phyloP scores from a whole-genome alignment of 208 protist species.

The Herpetomonas tarakana region DNA sequence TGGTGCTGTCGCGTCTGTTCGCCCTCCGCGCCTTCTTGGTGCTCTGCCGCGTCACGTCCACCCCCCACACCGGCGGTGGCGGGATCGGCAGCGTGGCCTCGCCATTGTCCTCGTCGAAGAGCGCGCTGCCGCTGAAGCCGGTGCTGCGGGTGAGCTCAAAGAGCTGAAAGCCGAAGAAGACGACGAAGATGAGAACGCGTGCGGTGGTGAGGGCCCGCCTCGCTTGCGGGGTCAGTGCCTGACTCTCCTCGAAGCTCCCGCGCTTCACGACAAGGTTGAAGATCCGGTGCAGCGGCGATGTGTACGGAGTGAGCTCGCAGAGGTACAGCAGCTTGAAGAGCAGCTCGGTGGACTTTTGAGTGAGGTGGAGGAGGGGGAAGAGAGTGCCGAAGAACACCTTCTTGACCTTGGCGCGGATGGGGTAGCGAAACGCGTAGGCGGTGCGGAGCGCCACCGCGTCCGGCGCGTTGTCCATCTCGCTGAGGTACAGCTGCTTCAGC shows the following conservation, averaged over 20 bases:
- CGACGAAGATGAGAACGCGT: conserved; percentile 52
- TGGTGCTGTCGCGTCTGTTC: neutral
- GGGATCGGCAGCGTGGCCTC: conserved; percentile 56
- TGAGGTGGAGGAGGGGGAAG: conserved; percentile 20
- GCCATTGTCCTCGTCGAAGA: neutral
- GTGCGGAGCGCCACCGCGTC: conserved; percentile 47
- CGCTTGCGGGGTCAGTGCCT: conserved; percentile 27
- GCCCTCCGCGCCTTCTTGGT: neutral
- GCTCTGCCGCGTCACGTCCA: conserved; percentile 29
- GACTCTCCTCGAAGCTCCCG: conserved; percentile 40
- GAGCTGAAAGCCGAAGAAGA: conserved; percentile 66
- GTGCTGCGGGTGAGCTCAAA: conserved; percentile 46
- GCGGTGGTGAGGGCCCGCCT: conserved; percentile 45
- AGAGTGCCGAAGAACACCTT: conserved; percentile 34
- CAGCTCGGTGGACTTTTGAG: conserved; percentile 11
- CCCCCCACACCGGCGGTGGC: conserved; percentile 57
- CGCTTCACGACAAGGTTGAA: conserved; percentile 39
- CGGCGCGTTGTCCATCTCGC: conserved; percentile 33
- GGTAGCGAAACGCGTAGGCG: conserved; percentile 39
- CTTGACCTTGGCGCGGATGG: conserved; percentile 31
- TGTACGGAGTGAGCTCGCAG: conserved; percentile 37
- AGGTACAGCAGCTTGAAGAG: conserved; percentile 33
- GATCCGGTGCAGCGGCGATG: conserved; percentile 25
- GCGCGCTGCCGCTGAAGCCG: conserved; percentile 9
- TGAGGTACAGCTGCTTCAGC: conserved; percentile 41